phyloP scores from a whole-genome alignment of 2,329 filamentous ascomycete species.

The Leptographium galeiforme region DNA sequence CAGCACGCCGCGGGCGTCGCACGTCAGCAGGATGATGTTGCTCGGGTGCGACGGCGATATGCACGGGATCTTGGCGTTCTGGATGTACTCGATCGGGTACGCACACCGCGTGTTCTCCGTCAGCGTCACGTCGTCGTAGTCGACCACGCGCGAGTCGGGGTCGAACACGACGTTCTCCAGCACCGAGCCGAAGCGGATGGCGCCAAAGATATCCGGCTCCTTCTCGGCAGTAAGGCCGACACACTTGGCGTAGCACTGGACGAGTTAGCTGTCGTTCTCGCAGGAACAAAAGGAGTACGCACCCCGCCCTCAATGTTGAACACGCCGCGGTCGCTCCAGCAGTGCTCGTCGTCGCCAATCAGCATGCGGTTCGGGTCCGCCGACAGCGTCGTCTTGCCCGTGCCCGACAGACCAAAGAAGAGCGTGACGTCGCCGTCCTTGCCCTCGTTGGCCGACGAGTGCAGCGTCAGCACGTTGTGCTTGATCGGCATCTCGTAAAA shows the following conservation, averaged over 20 bases:
- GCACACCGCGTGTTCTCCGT: constrained; percentile 93
- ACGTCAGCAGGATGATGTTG: constrained; percentile 97
- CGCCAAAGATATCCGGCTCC: constrained; percentile 94
- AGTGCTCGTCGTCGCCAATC: constrained; percentile 99
- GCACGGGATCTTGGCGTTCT: constrained; percentile 98
- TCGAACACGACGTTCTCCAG: constrained; percentile 98
- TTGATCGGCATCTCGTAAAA: constrained; percentile 99
- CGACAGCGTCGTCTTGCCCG: constrained; percentile 95
- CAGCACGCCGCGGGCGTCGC: constrained; percentile 92
- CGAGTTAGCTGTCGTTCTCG: too few relatives aligned
- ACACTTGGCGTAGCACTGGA: constrained; percentile 86
- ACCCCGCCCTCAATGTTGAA: constrained; percentile 97
- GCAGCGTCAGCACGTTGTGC: constrained; percentile 95
- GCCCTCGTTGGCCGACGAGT: constrained; percentile 97
- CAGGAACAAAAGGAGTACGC: too few relatives aligned
- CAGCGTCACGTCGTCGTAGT: constrained; percentile 89
- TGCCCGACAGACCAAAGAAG: constrained; percentile 97
- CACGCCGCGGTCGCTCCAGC: constrained; percentile 91
- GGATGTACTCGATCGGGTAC: constrained; percentile 98
- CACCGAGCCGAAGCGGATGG: constrained; percentile 93
- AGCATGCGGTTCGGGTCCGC: constrained; percentile 91
- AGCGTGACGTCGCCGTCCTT: constrained; percentile 90
- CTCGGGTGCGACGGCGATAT: constrained; percentile 73
- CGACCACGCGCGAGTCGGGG: constrained; percentile 73
- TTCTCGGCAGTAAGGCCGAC: constrained; percentile 96